These are phyloP conservation scores for Sphaerostilbella broomeana DNA, from an alignment of 2,329 filamentous ascomycete genomes.

Conservation along the genomic window DNA sequence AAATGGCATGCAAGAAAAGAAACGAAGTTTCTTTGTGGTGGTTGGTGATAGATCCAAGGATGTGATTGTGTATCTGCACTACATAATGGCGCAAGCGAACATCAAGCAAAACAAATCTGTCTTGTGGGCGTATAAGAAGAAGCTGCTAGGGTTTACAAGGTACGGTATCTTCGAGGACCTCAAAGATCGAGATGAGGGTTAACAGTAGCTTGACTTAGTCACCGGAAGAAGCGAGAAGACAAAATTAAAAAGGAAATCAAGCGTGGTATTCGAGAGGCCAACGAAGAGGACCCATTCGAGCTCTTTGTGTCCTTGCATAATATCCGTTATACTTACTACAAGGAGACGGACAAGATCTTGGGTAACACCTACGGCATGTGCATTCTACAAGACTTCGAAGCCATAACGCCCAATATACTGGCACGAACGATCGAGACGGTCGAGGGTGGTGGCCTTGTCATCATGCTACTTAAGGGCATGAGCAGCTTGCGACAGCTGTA, in stretches of 20 bases:
- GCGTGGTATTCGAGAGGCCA: slow-evolving; percentile 83
- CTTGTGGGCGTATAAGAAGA: slow-evolving; percentile 98
- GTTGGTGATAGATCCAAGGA: slow-evolving; percentile 90
- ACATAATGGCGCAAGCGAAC: slow-evolving; percentile 84
- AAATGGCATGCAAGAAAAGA: slow-evolving; percentile 92
- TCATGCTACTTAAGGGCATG: slow-evolving; percentile 92
- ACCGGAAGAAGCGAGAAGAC: slow-evolving; percentile 94
- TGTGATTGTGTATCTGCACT: slow-evolving; percentile 88
- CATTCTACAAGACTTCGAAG: slow-evolving; percentile 96
- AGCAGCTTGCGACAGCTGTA: slow-evolving; percentile 95
- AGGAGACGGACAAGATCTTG: slow-evolving; percentile 97
- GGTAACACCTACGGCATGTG: slow-evolving; percentile 99
- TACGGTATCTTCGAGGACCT: too few species aligned
- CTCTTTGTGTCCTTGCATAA: slow-evolving; percentile 94
- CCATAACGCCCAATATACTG: slow-evolving; percentile 91
- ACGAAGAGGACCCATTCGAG: slow-evolving; percentile 92
- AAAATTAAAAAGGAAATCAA: slow-evolving; percentile 99
- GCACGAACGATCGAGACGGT: slow-evolving; percentile 96
- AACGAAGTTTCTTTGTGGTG: slow-evolving; percentile 95
- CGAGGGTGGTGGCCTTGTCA: slow-evolving; percentile 86
- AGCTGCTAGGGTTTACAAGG: slow-evolving; percentile 87
- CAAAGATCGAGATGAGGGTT: too few species aligned
- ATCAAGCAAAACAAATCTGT: slow-evolving; percentile 89
- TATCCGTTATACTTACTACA: slow-evolving; percentile 99
- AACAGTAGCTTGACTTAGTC: too few species aligned